Percentiles rank a stretch among this genome's conserved stretches.
phyloP scores from a whole-genome alignment of 768 basidiomycete genomes.

The Leccinum subtestaceum region DNA sequence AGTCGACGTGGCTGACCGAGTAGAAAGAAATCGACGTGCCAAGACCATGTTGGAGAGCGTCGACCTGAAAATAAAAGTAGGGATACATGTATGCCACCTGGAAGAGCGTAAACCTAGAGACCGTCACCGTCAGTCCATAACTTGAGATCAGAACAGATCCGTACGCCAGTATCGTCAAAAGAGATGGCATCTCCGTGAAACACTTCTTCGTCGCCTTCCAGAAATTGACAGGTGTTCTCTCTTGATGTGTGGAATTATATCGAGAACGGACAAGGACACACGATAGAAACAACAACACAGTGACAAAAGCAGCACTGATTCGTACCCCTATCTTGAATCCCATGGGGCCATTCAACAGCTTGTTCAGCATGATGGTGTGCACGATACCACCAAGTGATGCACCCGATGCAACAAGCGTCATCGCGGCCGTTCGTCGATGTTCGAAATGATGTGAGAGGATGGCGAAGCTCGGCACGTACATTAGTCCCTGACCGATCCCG shows the following conservation, averaged over 20 bases:
- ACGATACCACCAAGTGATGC: constrained; percentile 52
- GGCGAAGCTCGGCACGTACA: constrained; percentile 44
- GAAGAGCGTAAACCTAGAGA: constrained; percentile 24
- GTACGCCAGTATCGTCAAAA: constrained; percentile 27
- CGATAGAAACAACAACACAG: constrained; percentile 36
- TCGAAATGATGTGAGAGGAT: constrained; percentile 46
- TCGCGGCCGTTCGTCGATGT: constrained; percentile 38
- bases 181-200: constrained; percentile 21
- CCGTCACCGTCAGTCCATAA: background rate
- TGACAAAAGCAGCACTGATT: constrained; percentile 39
- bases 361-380: constrained; percentile 63
- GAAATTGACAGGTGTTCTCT: background rate
- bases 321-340: constrained; percentile 44
- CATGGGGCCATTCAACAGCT: constrained; percentile 36
- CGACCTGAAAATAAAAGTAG: constrained; percentile 57
- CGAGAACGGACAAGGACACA: constrained; percentile 39
- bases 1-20: constrained; percentile 9
- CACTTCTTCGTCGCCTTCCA: constrained; percentile 23
- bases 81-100: constrained; percentile 47
- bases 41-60: constrained; percentile 49
- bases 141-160: background rate
- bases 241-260: constrained; percentile 6
- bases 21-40: constrained; percentile 51
- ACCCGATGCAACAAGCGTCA: constrained; percentile 45
- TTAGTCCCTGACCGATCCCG: constrained; percentile 42